Conservation (phyloP, 2,329 filamentous ascomycete genomes). For the Phialophora chinensis region DNA sequence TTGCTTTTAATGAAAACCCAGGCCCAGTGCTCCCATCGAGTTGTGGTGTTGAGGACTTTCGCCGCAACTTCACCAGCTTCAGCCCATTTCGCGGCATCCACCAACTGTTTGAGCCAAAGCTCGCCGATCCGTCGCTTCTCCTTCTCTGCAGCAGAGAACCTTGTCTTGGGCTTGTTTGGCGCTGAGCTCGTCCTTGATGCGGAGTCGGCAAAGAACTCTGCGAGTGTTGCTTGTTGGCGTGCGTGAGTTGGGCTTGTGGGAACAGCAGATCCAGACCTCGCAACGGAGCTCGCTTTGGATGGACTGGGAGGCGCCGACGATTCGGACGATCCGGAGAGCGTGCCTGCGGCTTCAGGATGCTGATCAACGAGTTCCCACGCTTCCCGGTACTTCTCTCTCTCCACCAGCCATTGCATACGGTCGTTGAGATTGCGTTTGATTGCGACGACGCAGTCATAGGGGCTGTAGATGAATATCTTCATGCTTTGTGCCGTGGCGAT, state of each 20-base stretch:
- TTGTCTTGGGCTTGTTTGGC: slow-evolving; percentile 26
- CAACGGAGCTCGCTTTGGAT: slow-evolving; percentile 39
- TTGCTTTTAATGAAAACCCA: slow-evolving; percentile 86
- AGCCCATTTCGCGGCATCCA: slow-evolving; percentile 75
- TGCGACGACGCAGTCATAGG: slow-evolving; percentile 93
- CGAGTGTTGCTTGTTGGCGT: slow-evolving; percentile 54
- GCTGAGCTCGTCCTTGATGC: slow-evolving; percentile 67
- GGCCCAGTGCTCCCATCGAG: slow-evolving; percentile 94
- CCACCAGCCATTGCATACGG: slow-evolving; percentile 83
- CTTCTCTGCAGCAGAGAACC: slow-evolving; percentile 72
- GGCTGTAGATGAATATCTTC: slow-evolving; percentile 94
- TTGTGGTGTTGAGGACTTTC: slow-evolving; percentile 77
- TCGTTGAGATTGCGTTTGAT: slow-evolving; percentile 86
- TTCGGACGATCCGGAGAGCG: slow-evolving; percentile 46
- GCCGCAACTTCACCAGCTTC: slow-evolving; percentile 80
- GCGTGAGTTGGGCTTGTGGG: slow-evolving; percentile 42
- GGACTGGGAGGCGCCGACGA: slow-evolving; percentile 52
- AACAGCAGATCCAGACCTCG: slow-evolving; percentile 41
- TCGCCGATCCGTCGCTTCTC: slow-evolving; percentile 93
- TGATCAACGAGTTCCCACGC: slow-evolving; percentile 90
- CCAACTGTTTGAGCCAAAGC: slow-evolving; percentile 86
- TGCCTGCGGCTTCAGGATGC: slow-evolving; percentile 72
- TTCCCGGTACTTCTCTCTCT: slow-evolving; percentile 78
- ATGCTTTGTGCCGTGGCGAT: slow-evolving; percentile 63
- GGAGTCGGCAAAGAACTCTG: slow-evolving; percentile 76